Evolutionary conservation across 192 early-diverging fungal genomes (phyloP).

Genomic region (Chytriomyces confervae): DNA sequence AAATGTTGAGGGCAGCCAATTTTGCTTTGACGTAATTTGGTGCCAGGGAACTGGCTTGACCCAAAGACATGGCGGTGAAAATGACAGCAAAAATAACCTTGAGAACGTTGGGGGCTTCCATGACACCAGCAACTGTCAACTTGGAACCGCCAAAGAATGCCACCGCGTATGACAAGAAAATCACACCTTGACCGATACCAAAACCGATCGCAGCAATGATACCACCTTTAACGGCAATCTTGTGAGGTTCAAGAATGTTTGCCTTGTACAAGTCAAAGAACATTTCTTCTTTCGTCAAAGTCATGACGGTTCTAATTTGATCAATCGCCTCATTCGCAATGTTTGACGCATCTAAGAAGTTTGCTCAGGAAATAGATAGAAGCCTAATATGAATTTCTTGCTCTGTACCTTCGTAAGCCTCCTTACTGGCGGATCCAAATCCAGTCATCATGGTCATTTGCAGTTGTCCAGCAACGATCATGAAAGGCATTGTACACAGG

Average conservation of each 20-base stretch:
- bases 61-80: conserved; percentile 77
- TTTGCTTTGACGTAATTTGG: conserved; percentile 81
- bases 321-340: conserved; percentile 84
- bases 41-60: conserved; percentile 78
- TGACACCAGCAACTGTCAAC: conserved; percentile 58
- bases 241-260: conserved; percentile 72
- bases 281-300: conserved; percentile 68
- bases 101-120: conserved; percentile 52
- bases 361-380: too few species aligned
- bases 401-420: conserved; percentile 62
- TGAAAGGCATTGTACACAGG: conserved; percentile 71
- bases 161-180: conserved; percentile 77
- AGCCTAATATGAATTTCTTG: neutral
- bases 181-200: conserved; percentile 73
- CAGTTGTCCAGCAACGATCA: conserved; percentile 67
- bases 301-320: conserved; percentile 83
- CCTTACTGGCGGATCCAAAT: conserved; percentile 64
- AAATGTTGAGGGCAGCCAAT: conserved; percentile 73
- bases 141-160: conserved; percentile 86
- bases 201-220: conserved; percentile 72
- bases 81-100: conserved; percentile 54
- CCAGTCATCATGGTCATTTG: conserved; percentile 66
- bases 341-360: conserved; percentile 52
- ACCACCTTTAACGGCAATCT: conserved; percentile 67
- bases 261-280: conserved; percentile 72